Conservation (phyloP, 31 red algal species). For the Porphyra umbilicalis region DNA sequence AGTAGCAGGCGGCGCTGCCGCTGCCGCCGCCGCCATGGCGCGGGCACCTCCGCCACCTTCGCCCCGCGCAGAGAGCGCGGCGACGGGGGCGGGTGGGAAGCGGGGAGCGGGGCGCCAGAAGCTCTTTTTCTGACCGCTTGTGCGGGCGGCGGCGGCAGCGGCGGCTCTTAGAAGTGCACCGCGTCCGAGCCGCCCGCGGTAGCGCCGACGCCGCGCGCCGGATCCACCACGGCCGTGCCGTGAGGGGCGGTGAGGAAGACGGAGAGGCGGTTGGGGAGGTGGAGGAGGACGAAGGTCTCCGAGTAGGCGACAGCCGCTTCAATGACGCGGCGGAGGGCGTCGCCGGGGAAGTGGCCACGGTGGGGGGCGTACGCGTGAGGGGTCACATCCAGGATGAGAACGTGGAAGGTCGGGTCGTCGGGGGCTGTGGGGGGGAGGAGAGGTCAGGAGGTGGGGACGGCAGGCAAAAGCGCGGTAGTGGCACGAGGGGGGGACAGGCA, state of each 20-base stretch:
- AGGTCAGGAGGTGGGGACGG: too few relatives aligned
- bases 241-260: slow-evolving; percentile 28
- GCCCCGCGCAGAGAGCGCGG: neutral
- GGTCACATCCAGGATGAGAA: slow-evolving; percentile 37
- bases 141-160: slow-evolving; percentile 25
- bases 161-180: slow-evolving; percentile 11
- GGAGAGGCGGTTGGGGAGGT: slow-evolving; percentile 45
- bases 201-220: too few relatives aligned
- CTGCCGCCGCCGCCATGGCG: slow-evolving; percentile 8
- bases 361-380: neutral
- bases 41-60: slow-evolving; percentile 28
- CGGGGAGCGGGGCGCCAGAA: neutral
- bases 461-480: too few relatives aligned
- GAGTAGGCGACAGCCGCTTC: slow-evolving; percentile 52
- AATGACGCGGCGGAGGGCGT: slow-evolving; percentile 31
- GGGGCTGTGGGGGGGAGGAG: too few relatives aligned
- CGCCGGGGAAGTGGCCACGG: slow-evolving; percentile 2
- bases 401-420: slow-evolving; percentile 48
- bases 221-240: slow-evolving; percentile 20
- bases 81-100: neutral
- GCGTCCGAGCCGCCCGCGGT: slow-evolving; percentile 17
- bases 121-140: slow-evolving; percentile 5
- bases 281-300: slow-evolving; percentile 56
- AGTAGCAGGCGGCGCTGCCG: slow-evolving; percentile 9
- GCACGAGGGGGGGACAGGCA: too few relatives aligned